A percentile compares a stretch with the other conserved stretches of the same genome.
phyloP scores from a whole-genome alignment of 129 eudicot species.

The Chrysanthemum lavandulifolium region DNA sequence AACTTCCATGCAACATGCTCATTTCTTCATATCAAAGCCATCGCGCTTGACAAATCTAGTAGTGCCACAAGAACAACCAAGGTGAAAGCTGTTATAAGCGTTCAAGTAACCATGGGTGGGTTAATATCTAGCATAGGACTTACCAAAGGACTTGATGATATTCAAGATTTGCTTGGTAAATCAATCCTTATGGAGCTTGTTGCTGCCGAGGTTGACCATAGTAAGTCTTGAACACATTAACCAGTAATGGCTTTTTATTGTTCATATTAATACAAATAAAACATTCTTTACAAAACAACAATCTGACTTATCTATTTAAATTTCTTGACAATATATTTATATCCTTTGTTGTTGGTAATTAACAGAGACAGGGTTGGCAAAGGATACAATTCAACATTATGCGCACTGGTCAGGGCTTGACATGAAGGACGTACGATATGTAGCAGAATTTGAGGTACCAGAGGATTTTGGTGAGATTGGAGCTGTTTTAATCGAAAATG shows the following conservation, averaged over 20 bases:
- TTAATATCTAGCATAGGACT: slow-evolving; percentile 38
- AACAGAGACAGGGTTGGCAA: slow-evolving; percentile 43
- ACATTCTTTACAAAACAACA: no score
- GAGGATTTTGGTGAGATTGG: slow-evolving; percentile 64
- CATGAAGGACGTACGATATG: slow-evolving; percentile 35
- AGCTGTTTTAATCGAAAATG: slow-evolving; percentile 36
- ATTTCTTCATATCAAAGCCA: not conserved
- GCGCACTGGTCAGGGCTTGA: slow-evolving; percentile 34
- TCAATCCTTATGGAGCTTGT: slow-evolving; percentile 58
- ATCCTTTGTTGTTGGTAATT: not conserved
- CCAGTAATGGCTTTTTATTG: not conserved
- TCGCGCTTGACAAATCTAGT: slow-evolving; percentile 6
- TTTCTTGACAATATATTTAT: no score
- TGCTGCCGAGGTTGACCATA: slow-evolving; percentile 53
- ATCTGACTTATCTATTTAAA: no score
- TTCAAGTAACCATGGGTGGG: slow-evolving; percentile 45
- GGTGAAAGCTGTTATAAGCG: slow-evolving; percentile 43
- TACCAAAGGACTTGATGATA: slow-evolving; percentile 45
- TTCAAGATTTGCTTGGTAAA: slow-evolving; percentile 52
- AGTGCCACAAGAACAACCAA: not conserved
- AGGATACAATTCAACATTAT: slow-evolving; percentile 34
- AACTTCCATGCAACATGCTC: slow-evolving; percentile 15
- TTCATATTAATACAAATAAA: not conserved
- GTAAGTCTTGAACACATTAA: slow-evolving; percentile 37
- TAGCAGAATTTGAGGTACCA: slow-evolving; percentile 34